Evolutionary conservation across 768 basidiomycete species (phyloP), one percentile per base, ranked within the genome.

Genomic region (Kwoniella pini): DNA sequence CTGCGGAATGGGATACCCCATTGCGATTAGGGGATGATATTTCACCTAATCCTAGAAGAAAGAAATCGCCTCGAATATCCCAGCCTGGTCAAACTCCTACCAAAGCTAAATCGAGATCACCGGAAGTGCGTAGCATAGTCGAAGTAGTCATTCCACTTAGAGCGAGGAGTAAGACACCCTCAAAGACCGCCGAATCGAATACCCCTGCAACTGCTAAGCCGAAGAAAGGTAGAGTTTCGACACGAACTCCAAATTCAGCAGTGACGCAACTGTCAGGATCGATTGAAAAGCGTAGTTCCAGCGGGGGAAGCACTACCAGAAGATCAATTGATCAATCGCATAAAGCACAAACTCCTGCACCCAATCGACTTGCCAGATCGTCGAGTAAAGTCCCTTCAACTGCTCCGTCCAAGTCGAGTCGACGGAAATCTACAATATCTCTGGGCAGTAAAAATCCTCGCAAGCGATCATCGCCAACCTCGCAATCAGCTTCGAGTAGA

Each of bases 41-140:
- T 22, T 68, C 67, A 17, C 67, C 67, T 0, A 68, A 68, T 46
- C 67, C 67, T 0, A 30, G 67, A 46, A 40, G 55, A 36, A 68
- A 64, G 44, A 68, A 68, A 46, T 62, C 64, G 7, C 60, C 66
- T 42, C 39, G 66, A 36, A 10, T 61, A 13, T 38, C 42, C 39
- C 58, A 60, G 24, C 40, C 28, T 7, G 42, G 30, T 31, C 28
- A 45, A 31, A 39, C 52, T 15, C 51, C 57, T 10, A 54, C 50
- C 17, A 54, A 49, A 17, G 6, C 28, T 19, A 36, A 55, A 51
- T 40, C 30, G 64, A 42, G 7, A 36, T 36, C 33, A 7, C 33
- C 33, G 15, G 33, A 36, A 36, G 7, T 15, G 15, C 33, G 15
- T 15, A 36, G 33, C 7, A 36, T 36, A 36, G 59, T 61, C 3